A percentile compares a stretch with the other conserved stretches of the same genome.
phyloP scores from a whole-genome alignment of 164 flowering plant genomes.

The Houttuynia cordata region DNA sequence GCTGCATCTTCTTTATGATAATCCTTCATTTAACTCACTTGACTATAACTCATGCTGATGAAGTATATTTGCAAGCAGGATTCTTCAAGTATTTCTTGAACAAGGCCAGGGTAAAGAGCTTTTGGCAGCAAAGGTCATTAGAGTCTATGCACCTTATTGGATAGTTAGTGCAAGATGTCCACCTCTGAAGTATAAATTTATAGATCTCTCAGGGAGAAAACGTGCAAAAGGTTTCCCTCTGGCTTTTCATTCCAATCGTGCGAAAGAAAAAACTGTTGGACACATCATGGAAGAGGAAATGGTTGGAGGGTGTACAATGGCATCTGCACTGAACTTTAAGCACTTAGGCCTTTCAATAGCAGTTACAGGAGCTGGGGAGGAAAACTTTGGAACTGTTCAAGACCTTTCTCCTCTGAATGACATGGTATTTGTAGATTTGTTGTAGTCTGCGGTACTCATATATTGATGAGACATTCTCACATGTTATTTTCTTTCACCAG shows the following conservation, averaged over 20 bases:
- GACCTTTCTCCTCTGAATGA: slow-evolving; percentile 87
- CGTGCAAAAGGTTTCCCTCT: slow-evolving; percentile 22
- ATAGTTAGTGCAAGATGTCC: slow-evolving; percentile 70
- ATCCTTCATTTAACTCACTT: neutral
- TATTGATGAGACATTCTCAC: neutral
- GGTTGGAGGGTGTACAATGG: slow-evolving; percentile 70
- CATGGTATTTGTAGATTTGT: slow-evolving; percentile 40
- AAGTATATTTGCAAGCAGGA: slow-evolving; percentile 35
- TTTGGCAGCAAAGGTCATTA: slow-evolving; percentile 37
- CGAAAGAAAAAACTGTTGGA: slow-evolving; percentile 30
- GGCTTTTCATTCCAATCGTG: slow-evolving; percentile 38
- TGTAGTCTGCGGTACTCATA: neutral
- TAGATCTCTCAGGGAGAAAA: slow-evolving; percentile 31
- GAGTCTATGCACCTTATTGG: slow-evolving; percentile 90
- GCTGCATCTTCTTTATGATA: neutral
- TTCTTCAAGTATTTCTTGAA: slow-evolving; percentile 72
- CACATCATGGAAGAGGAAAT: slow-evolving; percentile 81
- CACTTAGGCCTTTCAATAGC: slow-evolving; percentile 59
- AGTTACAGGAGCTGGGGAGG: slow-evolving; percentile 32
- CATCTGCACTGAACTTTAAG: slow-evolving; percentile 64
- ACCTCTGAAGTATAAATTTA: slow-evolving; percentile 54
- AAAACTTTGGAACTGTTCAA: slow-evolving; percentile 55
- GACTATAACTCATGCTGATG: neutral
- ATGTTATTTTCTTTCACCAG: slow-evolving; percentile 18
- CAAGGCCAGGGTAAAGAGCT: slow-evolving; percentile 45